These are phyloP conservation scores for Cryptococcus neoformans DNA, from an alignment of 1,284 basidiomycete genomes.

Conservation along the genomic window DNA sequence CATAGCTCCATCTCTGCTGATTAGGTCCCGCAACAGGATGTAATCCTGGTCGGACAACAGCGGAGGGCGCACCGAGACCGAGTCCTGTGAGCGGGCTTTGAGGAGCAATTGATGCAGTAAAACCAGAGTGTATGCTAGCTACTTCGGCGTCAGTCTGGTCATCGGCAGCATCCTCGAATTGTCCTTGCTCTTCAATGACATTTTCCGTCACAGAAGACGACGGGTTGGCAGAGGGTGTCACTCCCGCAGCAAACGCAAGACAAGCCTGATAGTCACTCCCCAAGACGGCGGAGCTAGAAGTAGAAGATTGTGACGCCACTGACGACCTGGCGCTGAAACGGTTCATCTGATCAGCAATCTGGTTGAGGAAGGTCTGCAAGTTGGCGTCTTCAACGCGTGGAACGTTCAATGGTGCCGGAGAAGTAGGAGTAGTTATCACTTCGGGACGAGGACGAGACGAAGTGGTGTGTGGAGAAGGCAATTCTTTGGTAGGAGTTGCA, in stretches of 20 bases:
- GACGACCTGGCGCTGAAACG: slow-evolving; percentile 53
- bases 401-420: slow-evolving; percentile 34
- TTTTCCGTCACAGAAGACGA: slow-evolving; percentile 20
- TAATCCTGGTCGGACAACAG: slow-evolving; percentile 25
- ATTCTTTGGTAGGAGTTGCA: slow-evolving; percentile 49
- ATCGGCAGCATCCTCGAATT: slow-evolving; percentile 58
- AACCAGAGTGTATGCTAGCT: slow-evolving; percentile 23
- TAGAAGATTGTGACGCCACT: slow-evolving; percentile 47
- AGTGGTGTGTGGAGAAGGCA: slow-evolving; percentile 10
- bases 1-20: slow-evolving; percentile 32
- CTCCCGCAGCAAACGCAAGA: slow-evolving; percentile 33
- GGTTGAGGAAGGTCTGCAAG: slow-evolving; percentile 58
- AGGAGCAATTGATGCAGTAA: slow-evolving; percentile 15
- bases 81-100: slow-evolving; percentile 33
- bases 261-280: slow-evolving; percentile 39
- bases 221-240: slow-evolving; percentile 8
- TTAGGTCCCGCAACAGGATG: slow-evolving; percentile 21
- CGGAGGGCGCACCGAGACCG: slow-evolving; percentile 28
- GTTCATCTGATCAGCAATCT: slow-evolving; percentile 58
- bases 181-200: slow-evolving; percentile 30
- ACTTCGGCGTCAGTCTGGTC: slow-evolving; percentile 47
- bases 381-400: slow-evolving; percentile 53
- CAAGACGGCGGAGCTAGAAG: slow-evolving; percentile 34
- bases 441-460: slow-evolving; percentile 32
- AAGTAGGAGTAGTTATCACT: slow-evolving; percentile 11